Conservation (phyloP, 345 rosid genomes). For the Camelina laxa region DNA sequence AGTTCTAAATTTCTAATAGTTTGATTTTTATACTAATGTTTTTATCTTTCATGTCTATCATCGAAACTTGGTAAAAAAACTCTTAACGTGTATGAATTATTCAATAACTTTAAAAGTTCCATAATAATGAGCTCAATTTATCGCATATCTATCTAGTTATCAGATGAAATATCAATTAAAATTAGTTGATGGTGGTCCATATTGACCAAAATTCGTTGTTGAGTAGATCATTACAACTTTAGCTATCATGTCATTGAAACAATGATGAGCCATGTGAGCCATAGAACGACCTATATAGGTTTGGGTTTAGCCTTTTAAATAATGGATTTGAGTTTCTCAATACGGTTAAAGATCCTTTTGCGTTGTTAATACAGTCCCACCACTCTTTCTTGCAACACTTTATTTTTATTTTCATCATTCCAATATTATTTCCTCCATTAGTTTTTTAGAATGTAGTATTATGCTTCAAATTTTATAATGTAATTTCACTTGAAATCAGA, state of each 20-base stretch:
- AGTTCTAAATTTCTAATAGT: neutral
- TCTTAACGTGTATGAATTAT: neutral
- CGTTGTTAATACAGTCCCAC: conserved; percentile 44
- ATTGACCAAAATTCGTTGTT: conserved; percentile 36
- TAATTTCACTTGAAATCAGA: neutral
- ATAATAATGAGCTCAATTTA: conserved; percentile 25
- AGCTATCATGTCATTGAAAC: conserved; percentile 38
- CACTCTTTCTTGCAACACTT: conserved; percentile 1
- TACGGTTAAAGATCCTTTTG: conserved; percentile 38
- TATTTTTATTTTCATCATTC: neutral
- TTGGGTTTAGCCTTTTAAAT: conserved; percentile 31
- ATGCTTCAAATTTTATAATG: neutral
- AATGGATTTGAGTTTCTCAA: conserved; percentile 36
- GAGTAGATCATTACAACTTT: conserved; percentile 49
- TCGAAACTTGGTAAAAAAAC: neutral
- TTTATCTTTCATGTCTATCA: neutral
- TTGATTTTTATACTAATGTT: too few relatives aligned
- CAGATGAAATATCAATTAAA: neutral
- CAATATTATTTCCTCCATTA: neutral
- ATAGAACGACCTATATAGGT: conserved; percentile 33
- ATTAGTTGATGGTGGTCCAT: conserved; percentile 39
- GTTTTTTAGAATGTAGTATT: neutral
- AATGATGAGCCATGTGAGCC: conserved; percentile 47
- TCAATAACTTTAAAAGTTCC: neutral
- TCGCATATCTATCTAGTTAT: conserved; percentile 20